Evolutionary conservation across 2,329 filamentous ascomycete species (phyloP).

Genomic region (Fusarium compactum): DNA sequence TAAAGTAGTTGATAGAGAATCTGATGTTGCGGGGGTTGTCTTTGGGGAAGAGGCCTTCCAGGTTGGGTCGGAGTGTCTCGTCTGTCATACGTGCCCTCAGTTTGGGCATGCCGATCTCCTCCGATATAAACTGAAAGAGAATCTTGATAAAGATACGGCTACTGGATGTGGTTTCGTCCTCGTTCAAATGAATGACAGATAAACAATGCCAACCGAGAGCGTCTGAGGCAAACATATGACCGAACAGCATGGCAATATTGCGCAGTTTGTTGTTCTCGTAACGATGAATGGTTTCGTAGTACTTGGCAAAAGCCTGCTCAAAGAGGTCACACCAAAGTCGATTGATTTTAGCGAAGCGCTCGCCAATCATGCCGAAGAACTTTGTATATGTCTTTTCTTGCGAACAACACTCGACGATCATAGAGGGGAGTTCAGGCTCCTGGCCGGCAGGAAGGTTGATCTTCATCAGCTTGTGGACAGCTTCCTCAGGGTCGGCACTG

Average conservation of each 20-base stretch:
- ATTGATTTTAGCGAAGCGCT: slow-evolving; percentile 96
- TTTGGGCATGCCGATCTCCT: slow-evolving; percentile 86
- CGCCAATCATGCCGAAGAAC: slow-evolving; percentile 94
- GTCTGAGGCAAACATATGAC: slow-evolving; percentile 87
- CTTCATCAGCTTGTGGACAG: slow-evolving; percentile 96
- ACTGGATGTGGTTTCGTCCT: slow-evolving; percentile 96
- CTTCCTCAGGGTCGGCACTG: slow-evolving; percentile 95
- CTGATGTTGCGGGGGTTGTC: slow-evolving; percentile 91
- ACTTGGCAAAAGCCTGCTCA: slow-evolving; percentile 88
- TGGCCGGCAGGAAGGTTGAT: slow-evolving; percentile 88
- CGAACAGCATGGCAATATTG: slow-evolving; percentile 96
- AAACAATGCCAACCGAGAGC: slow-evolving; percentile 94
- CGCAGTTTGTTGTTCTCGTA: slow-evolving; percentile 95
- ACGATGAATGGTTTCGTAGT: slow-evolving; percentile 97
- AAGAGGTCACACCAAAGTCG: slow-evolving; percentile 94
- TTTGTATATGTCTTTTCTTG: slow-evolving; percentile 98
- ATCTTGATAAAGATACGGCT: slow-evolving; percentile 99
- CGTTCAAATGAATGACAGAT: slow-evolving; percentile 87
- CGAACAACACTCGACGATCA: slow-evolving; percentile 97
- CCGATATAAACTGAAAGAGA: slow-evolving; percentile 89
- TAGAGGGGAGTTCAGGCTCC: slow-evolving; percentile 91
- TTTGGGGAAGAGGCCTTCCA: slow-evolving; percentile 88
- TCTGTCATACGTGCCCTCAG: slow-evolving; percentile 82
- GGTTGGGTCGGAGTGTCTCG: slow-evolving; percentile 79
- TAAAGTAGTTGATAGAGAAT: slow-evolving; percentile 99